A percentile compares a stretch with the other conserved stretches of the same genome.
Evolutionary conservation across 805 yeast species (phyloP).

Genomic region (Suhomyces canberraensis): DNA sequence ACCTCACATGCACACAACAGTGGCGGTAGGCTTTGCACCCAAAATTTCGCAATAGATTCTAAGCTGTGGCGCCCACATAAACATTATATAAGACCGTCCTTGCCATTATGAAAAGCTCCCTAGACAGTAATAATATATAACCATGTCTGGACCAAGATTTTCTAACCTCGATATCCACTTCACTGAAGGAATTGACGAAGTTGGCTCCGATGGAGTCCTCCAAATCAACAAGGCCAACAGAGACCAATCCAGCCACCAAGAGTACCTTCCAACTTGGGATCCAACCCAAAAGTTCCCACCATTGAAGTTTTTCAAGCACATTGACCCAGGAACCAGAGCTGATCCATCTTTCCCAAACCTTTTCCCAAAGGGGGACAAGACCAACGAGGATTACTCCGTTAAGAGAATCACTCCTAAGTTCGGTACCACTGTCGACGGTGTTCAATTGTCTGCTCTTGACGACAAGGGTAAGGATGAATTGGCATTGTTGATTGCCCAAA

Average conservation of each 20-base stretch:
- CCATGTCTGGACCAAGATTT: constrained; percentile 17
- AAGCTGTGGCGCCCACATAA: neutral
- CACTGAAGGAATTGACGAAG: constrained; percentile 48
- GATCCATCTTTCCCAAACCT: constrained; percentile 54
- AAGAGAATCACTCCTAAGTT: constrained; percentile 62
- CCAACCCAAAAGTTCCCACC: constrained; percentile 52
- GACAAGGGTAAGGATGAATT: constrained; percentile 62
- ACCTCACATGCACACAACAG: too few relatives aligned
- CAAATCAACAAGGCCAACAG: constrained; percentile 42
- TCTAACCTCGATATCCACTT: constrained; percentile 48
- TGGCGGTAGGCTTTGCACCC: neutral
- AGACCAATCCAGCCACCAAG: constrained; percentile 41
- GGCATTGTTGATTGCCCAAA: constrained; percentile 63
- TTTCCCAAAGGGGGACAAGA: constrained; percentile 33
- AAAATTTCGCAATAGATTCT: neutral
- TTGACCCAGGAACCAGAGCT: constrained; percentile 67
- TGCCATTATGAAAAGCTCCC: too few relatives aligned
- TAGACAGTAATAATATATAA: too few relatives aligned
- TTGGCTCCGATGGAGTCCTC: constrained; percentile 46
- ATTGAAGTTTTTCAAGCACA: constrained; percentile 51
- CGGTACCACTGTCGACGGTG: constrained; percentile 60
- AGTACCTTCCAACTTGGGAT: constrained; percentile 68
- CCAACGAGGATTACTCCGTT: constrained; percentile 20
- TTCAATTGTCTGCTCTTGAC: constrained; percentile 55
- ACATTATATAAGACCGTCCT: neutral